Base-by-base conservation (phyloP, 2,329 filamentous ascomycete species). In the Sclerotiophoma versabilis region DNA sequence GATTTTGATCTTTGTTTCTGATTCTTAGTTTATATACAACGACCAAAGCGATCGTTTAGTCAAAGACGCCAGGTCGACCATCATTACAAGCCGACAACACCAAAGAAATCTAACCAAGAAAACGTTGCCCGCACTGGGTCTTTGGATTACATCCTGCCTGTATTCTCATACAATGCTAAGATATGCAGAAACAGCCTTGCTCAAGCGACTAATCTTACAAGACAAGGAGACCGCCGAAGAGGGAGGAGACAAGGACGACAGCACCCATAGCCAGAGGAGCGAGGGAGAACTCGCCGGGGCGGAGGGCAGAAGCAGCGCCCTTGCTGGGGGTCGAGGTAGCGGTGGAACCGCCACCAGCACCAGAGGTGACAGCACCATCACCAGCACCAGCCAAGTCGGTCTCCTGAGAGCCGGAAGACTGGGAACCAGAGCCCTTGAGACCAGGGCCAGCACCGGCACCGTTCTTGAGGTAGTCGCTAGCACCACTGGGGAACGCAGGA, bases 381-480 rank as follows among this genome's bases (percentile, higher is more conserved):
- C 79, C 81, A 58, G 83, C 75, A 46, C 77, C 72, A 26, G 83
- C 76, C 41, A 79, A 75, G 48, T 80, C 80, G 25, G 63, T 60
- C 23, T 59, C 58, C 29, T 72, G 67, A 54, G 80, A 78, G 46
- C 84, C 84, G 27, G 83, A 74, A 54, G 80, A 77, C 76, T 87
- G 84, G 57, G 79, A 83, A 26, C 85, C 85, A 54, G 72, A 49
- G 39, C 85, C 85, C 11, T 52, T 58, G 59, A 88, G 83, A 66
- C 85, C 85, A 22, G 77, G 77, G 4, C 82, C 84, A 30, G 74
- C 77, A 42, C 86, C 85, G 38, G 85, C 84, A 64, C 85, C 85
- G 6, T 81, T 71, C 55, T 77, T 79, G 76, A 88, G 79, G 77
- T 80, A 87, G 65, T 82, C 79, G 70, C 77, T 72, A 19, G 84